Evolutionary conservation across 108 stramenopile species (phyloP).

Genomic region (Cyclotella baltica): DNA sequence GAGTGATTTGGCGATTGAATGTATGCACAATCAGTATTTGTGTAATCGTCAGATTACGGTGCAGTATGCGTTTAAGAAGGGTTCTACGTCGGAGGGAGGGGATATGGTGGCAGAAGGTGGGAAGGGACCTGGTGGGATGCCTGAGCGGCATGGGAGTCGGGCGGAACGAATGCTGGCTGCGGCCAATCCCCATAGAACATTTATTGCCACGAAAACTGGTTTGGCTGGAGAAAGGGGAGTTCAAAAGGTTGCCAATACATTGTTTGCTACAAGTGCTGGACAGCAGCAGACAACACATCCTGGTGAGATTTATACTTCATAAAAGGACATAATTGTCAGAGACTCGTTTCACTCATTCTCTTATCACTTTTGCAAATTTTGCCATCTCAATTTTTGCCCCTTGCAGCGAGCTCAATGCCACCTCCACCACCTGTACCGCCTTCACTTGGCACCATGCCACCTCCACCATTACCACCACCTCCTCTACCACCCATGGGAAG

Average conservation of each 20-base stretch:
- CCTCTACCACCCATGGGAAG: slow-evolving; percentile 1
- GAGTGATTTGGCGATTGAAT: slow-evolving; percentile 96
- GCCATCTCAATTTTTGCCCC: background rate
- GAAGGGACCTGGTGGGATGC: slow-evolving; percentile 62
- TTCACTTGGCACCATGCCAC: background rate
- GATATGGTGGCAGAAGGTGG: slow-evolving; percentile 56
- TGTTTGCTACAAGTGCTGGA: slow-evolving; percentile 50
- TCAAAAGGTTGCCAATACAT: slow-evolving; percentile 51
- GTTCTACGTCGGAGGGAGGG: slow-evolving; percentile 51
- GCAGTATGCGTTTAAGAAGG: slow-evolving; percentile 98
- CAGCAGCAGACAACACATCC: background rate
- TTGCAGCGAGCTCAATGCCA: slow-evolving; percentile 22
- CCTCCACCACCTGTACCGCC: slow-evolving; percentile 14
- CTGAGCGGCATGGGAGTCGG: slow-evolving; percentile 95
- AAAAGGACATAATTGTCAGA: background rate
- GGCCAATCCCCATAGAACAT: slow-evolving; percentile 63
- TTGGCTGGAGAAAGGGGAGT: slow-evolving; percentile 39
- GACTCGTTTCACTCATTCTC: background rate
- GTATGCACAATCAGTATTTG: slow-evolving; percentile 98
- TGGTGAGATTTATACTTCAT: background rate
- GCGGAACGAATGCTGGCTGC: slow-evolving; percentile 98
- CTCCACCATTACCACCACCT: slow-evolving; percentile 5
- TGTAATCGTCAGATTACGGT: slow-evolving; percentile 96
- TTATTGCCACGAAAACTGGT: slow-evolving; percentile 52
- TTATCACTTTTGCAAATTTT: background rate